phyloP scores from a whole-genome alignment of 805 yeast species.

The Naumovozyma dairenensis region DNA sequence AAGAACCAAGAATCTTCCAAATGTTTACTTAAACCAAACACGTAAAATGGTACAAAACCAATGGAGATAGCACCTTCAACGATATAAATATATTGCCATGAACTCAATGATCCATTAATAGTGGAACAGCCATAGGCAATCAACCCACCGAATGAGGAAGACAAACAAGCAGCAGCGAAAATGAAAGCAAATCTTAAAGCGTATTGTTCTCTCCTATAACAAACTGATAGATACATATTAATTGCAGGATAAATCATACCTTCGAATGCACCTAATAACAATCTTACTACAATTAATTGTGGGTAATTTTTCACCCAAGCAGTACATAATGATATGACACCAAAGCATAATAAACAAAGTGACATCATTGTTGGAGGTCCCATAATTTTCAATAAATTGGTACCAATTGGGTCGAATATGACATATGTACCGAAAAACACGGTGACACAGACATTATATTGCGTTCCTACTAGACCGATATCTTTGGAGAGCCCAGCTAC shows the following conservation, averaged over 20 bases:
- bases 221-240: constrained; percentile 37
- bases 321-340: constrained; percentile 34
- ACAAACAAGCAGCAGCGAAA: constrained; percentile 43
- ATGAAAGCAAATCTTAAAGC: constrained; percentile 40
- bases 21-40: constrained; percentile 34
- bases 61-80: constrained; percentile 40
- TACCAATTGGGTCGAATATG: constrained; percentile 31
- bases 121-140: constrained; percentile 38
- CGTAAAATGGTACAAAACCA: constrained; percentile 29
- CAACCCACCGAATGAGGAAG: constrained; percentile 51
- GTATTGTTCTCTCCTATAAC: constrained; percentile 40
- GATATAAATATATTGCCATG: constrained; percentile 44
- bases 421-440: constrained; percentile 39
- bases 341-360: constrained; percentile 29
- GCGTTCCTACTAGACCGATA: constrained; percentile 30
- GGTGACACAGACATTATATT: constrained; percentile 37
- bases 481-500: constrained; percentile 41
- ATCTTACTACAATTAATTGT: constrained; percentile 37
- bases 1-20: constrained; percentile 33
- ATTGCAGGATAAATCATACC: constrained; percentile 43
- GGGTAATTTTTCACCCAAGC: constrained; percentile 35
- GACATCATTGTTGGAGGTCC: constrained; percentile 32
- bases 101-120: constrained; percentile 34
- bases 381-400: constrained; percentile 30
- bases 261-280: constrained; percentile 45